Base-by-base conservation (phyloP, 2,329 filamentous ascomycete species). In the Colletotrichum chlorophyti region DNA sequence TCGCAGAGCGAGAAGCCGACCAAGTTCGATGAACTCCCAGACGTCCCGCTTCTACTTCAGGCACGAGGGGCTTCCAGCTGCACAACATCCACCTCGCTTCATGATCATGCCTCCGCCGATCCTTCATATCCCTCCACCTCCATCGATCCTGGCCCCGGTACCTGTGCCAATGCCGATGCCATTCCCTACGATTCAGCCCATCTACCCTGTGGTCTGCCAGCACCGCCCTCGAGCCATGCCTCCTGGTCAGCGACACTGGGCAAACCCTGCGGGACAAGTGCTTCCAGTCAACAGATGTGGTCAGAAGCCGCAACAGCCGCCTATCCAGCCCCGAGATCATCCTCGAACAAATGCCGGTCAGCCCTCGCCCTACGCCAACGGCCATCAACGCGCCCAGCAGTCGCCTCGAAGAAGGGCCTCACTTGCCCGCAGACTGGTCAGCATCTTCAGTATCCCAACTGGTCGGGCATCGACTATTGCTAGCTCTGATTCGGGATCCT, bases 391-490 rank as follows among this genome's bases (percentile, higher is more conserved):
- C 7, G 9, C n/a, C 15, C 52, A 42, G n/a, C 24, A 37, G 8
- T 23, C 53, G 9, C 32, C 51, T 7, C 26, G 21, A 21, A 40
- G 51, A 50, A 34, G 26, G 2, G 27, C 29, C 1, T 59, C 58
- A 32, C 42, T 60, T 6, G 42, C 46, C 7, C 46, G 41, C 23
- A 58, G 66, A 12, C 9, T 75, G 1, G 45, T 61, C 45, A 65
- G 64, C 10, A 61, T 63, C 1, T 63, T 75, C 26, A 65, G 62
- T 5, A 46, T 73, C 12, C 72, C 72, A 2, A 15, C 65, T 1
- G 74, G 74, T 5, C 70, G 64, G 53, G 72, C 71, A 6, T 75
- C 71, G 0, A 76, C 74, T 1, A 70, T 76, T 45, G 64, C 63
- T 24, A 72, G 65, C 34, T 65, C 63, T 3, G 42, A 51, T 26